Evolutionary conservation across 768 basidiomycete genomes (phyloP).

Genomic region (Boletus pseudopeckii): DNA sequence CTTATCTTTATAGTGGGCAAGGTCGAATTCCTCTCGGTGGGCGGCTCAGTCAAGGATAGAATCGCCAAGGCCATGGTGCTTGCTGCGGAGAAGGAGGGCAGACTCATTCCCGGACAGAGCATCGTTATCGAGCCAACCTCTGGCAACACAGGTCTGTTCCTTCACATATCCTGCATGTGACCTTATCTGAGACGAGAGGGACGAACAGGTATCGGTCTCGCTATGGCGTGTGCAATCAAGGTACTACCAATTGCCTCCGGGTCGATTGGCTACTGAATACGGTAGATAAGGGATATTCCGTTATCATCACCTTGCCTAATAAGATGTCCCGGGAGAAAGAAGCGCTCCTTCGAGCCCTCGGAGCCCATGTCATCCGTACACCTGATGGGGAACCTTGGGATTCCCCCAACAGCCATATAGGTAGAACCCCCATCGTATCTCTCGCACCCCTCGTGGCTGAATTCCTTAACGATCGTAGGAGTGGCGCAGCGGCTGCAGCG

Average conservation of each 20-base stretch:
- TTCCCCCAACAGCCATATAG: slow-evolving; percentile 88
- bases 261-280: slow-evolving; percentile 61
- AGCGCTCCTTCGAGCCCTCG: slow-evolving; percentile 83
- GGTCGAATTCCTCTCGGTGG: slow-evolving; percentile 85
- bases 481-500: slow-evolving; percentile 75
- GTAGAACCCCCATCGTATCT: slow-evolving; percentile 47
- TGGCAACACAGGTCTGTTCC: slow-evolving; percentile 82
- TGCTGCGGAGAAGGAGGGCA: slow-evolving; percentile 86
- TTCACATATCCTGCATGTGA: neutral
- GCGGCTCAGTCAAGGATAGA: slow-evolving; percentile 94
- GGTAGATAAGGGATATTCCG: slow-evolving; percentile 85
- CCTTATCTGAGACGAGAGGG: neutral
- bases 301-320: slow-evolving; percentile 86
- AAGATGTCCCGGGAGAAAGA: slow-evolving; percentile 99
- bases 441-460: slow-evolving; percentile 66
- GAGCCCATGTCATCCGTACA: slow-evolving; percentile 93
- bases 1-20: slow-evolving; percentile 64
- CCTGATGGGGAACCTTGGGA: slow-evolving; percentile 89
- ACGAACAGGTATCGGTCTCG: slow-evolving; percentile 79
- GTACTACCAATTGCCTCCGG: slow-evolving; percentile 38
- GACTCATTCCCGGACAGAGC: slow-evolving; percentile 80
- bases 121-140: slow-evolving; percentile 95
- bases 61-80: slow-evolving; percentile 97
- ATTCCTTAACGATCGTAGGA: slow-evolving; percentile 84
- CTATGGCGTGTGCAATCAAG: slow-evolving; percentile 92